These are phyloP conservation scores for Perilla frutescens DNA, from an alignment of 257 asterid genomes.

Conservation along the genomic window DNA sequence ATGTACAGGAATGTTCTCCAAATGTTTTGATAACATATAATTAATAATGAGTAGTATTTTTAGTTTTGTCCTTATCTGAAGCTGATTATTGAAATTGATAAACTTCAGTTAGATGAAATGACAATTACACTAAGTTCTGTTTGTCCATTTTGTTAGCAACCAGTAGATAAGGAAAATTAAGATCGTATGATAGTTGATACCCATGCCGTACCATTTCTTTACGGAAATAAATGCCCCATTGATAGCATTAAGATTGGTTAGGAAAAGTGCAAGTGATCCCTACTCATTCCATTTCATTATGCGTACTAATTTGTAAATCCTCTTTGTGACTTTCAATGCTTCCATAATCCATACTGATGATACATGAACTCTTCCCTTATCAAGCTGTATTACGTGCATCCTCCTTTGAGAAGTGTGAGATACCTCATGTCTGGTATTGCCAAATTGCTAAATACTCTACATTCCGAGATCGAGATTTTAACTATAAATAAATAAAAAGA, in stretches of 20 bases:
- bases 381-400: constrained; percentile 3
- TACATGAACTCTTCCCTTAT: neutral
- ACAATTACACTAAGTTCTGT: neutral
- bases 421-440: neutral
- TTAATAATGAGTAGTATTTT: constrained; percentile 14
- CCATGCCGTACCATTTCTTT: neutral
- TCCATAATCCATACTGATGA: neutral
- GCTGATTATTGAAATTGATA: constrained; percentile 9
- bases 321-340: neutral
- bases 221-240: constrained; percentile 14
- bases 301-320: neutral
- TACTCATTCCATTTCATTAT: neutral
- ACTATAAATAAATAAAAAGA: neutral
- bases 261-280: constrained; percentile 13
- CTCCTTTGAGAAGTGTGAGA: constrained; percentile 14
- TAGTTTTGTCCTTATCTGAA: constrained; percentile 6
- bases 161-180: constrained; percentile 5
- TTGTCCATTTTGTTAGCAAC: constrained; percentile 12
- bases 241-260: neutral
- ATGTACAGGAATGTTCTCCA: constrained; percentile 4
- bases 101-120: neutral
- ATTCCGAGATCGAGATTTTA: neutral
- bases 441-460: neutral
- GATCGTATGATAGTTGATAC: constrained; percentile 14
- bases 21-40: neutral